phyloP scores from a whole-genome alignment of 306 rosid species.

The Vigna mungo region DNA sequence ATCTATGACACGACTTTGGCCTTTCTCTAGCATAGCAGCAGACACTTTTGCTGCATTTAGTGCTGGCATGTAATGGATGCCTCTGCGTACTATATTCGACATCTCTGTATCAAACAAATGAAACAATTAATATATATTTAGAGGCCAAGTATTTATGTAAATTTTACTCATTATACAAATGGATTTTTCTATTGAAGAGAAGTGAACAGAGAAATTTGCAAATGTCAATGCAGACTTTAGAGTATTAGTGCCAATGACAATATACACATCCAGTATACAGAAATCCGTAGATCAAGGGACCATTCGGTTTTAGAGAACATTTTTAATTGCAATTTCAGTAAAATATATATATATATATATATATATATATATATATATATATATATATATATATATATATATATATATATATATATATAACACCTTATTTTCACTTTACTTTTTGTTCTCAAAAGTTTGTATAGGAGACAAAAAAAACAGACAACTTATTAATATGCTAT shows the following conservation, averaged over 20 bases:
- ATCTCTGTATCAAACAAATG: conserved; percentile 53
- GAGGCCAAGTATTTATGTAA: conserved; percentile 3
- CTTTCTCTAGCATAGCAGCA: conserved; percentile 65
- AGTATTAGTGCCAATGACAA: not conserved
- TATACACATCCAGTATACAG: not conserved
- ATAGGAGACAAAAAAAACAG: not conserved
- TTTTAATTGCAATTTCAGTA: not conserved
- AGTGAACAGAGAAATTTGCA: not conserved
- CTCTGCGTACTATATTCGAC: conserved; percentile 60
- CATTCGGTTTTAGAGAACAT: not conserved
- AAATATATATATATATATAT: too few relatives aligned
- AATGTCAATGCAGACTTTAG: not conserved
- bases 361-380: too few relatives aligned
- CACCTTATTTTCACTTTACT: not conserved
- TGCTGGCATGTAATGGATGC: conserved; percentile 67
- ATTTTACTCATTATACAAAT: conserved; percentile 19
- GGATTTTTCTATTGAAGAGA: not conserved
- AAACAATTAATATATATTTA: conserved; percentile 12
- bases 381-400: too few relatives aligned
- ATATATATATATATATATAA: too few relatives aligned
- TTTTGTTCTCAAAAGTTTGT: not conserved
- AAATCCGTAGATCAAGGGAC: not conserved
- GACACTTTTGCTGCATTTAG: conserved; percentile 69
- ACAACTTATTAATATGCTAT: not conserved
- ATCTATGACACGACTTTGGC: conserved; percentile 85